phyloP scores from a whole-genome alignment of 805 yeast species.

The Hanseniaspora clermontiae region DNA sequence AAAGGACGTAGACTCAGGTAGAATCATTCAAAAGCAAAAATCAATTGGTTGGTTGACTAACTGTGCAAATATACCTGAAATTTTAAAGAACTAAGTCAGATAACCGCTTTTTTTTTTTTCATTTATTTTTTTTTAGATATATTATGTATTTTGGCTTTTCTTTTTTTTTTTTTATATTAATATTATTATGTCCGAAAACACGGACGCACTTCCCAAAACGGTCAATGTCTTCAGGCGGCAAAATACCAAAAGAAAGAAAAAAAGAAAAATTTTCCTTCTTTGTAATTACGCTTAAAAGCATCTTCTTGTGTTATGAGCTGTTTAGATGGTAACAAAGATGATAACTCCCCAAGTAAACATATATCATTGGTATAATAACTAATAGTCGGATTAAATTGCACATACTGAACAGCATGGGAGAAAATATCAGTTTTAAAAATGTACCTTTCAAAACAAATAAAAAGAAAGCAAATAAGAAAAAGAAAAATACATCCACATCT shows the following conservation, averaged over 20 bases:
- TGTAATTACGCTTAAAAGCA: too few species aligned
- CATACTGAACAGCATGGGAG: not conserved
- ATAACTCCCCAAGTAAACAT: not conserved
- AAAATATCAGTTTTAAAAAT: conserved; percentile 9
- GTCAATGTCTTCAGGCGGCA: not conserved
- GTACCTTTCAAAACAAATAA: conserved; percentile 10
- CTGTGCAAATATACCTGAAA: conserved; percentile 28
- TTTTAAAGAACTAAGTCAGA: not conserved
- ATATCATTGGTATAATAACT: not conserved
- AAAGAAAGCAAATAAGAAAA: conserved; percentile 4
- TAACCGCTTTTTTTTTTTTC: too few species aligned
- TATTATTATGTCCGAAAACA: not conserved
- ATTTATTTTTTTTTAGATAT: too few species aligned
- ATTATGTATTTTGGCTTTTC: too few species aligned
- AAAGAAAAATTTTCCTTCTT: not conserved
- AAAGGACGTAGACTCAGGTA: not conserved
- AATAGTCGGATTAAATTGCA: not conserved
- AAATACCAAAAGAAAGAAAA: not conserved
- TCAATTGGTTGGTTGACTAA: conserved; percentile 36
- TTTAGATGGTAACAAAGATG: too few species aligned
- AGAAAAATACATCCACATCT: not conserved
- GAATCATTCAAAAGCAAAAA: conserved; percentile 17
- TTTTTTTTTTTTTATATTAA: too few species aligned
- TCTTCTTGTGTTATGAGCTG: too few species aligned
- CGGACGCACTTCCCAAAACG: not conserved